Evolutionary conservation across 345 rosid genomes (phyloP).

Genomic region (Bruguiera gymnorhiza): DNA sequence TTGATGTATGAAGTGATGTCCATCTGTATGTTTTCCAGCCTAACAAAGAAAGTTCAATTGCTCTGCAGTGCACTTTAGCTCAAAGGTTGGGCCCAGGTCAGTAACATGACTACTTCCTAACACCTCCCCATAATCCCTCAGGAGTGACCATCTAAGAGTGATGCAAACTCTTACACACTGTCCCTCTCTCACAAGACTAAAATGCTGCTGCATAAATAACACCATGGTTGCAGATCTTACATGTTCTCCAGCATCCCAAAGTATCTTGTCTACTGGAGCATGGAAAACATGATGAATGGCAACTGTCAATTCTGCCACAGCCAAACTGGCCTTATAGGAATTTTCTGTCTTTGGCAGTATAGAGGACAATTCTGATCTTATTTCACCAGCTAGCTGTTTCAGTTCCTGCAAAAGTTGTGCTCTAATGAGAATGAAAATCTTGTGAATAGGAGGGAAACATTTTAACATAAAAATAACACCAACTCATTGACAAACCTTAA

Average conservation of each 20-base stretch:
- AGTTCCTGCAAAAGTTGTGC: slow-evolving; percentile 52
- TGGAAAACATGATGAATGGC: slow-evolving; percentile 83
- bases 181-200: background rate
- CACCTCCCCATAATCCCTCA: background rate
- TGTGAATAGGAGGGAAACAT: slow-evolving; percentile 4
- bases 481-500: slow-evolving; percentile 46
- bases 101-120: background rate
- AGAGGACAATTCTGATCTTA: slow-evolving; percentile 56
- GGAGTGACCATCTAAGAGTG: background rate
- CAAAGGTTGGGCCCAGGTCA: background rate
- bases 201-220: background rate
- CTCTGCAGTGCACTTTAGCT: background rate
- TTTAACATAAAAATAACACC: slow-evolving; percentile 6
- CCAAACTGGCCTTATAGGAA: slow-evolving; percentile 62
- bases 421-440: slow-evolving; percentile 1
- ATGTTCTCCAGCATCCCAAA: slow-evolving; percentile 91
- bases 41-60: background rate
- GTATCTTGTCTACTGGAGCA: slow-evolving; percentile 78
- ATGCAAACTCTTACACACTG: background rate
- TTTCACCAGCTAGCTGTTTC: slow-evolving; percentile 67
- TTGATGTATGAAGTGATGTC: background rate
- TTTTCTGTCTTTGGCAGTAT: slow-evolving; percentile 42
- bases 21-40: background rate
- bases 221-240: slow-evolving; percentile 31
- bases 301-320: slow-evolving; percentile 72